Evolutionary conservation across 768 basidiomycete genomes (phyloP), one percentile per base, ranked within the genome.

Genomic region (Paxillus rubicundulus): DNA sequence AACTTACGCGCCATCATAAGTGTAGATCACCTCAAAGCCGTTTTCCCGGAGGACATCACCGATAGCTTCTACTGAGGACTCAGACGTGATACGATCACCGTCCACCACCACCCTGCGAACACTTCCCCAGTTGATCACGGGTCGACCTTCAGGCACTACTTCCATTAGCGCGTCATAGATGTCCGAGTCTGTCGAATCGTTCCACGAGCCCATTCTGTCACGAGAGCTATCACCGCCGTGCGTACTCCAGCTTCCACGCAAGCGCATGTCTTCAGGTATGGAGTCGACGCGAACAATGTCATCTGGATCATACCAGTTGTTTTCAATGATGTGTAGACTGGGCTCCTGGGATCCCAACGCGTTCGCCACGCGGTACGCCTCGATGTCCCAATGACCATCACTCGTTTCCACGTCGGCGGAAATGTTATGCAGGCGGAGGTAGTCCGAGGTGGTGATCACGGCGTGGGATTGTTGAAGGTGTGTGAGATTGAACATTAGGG

Each of bases 401-500:
- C 65, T 61, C 38, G 65, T 62, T 55, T 79, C 78, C 18, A 57
- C 20, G 16, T 57, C 54, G 2, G 61, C 56, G 5, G 68, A 64
- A 13, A 72, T 66, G 21, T 66, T 65, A 36, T 79, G 73, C 27
- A 78, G 61, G 13, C 71, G 69, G 54, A 79, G 61, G 54, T 74
- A 79, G 16, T 78, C 78, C 5, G 70, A 61, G 17, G 69, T 65
- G 2, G 73, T 72, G 54, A 78, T 58, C 30, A 78, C 69, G 9
- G 72, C 57, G 30, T 77, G 70, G 0, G 62, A 57, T 39, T 61
- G 52, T 33, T 65, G 72, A 17, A 78, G 64, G 52, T 70, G 69
- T 2, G 75, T 69, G 13, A 78, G 42, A 58, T 79, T 73, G 52
- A 78, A 64, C 78, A 78, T 78, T 53, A 70, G 7, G 45, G 67